These are phyloP conservation scores for Pseudocercospora musae DNA, from an alignment of 2,329 filamentous ascomycete species.

Conservation along the genomic window DNA sequence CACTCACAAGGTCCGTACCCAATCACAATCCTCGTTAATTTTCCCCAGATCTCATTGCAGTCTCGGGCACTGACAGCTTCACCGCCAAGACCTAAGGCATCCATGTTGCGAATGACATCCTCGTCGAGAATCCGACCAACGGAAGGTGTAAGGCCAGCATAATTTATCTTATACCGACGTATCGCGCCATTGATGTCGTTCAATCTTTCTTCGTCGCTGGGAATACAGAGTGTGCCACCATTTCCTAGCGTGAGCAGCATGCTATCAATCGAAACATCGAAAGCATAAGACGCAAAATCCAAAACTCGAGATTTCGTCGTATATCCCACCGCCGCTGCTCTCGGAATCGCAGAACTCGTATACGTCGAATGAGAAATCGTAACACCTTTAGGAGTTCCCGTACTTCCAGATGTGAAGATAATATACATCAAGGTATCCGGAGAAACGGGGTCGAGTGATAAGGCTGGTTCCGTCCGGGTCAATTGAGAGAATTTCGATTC, in stretches of 20 bases:
- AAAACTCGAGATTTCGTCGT: conserved; percentile 13
- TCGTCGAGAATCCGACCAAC: conserved; percentile 7
- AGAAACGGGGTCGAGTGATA: background rate
- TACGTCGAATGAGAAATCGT: conserved; percentile 13
- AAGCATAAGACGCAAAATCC: conserved; percentile 26
- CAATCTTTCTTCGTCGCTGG: conserved; percentile 18
- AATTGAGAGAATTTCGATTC: background rate
- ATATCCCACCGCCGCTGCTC: conserved; percentile 1
- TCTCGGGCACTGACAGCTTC: background rate
- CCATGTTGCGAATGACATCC: background rate
- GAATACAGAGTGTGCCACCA: conserved; percentile 25
- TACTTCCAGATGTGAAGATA: conserved; percentile 52
- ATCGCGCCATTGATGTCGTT: conserved; percentile 11
- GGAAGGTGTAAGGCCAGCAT: conserved; percentile 8
- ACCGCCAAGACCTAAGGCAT: conserved; percentile 1
- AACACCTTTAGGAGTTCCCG: conserved; percentile 14
- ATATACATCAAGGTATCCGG: conserved; percentile 10
- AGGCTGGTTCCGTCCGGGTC: background rate
- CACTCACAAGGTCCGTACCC: conserved; percentile 1
- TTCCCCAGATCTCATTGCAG: conserved; percentile 1
- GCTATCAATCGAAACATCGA: conserved; percentile 17
- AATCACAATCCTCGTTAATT: background rate
- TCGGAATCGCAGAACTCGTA: conserved; percentile 5
- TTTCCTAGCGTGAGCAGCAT: conserved; percentile 10
- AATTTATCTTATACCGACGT: conserved; percentile 8